phyloP scores from a whole-genome alignment of 352 stramenopile genomes.

The Globisporangium perplexum region DNA sequence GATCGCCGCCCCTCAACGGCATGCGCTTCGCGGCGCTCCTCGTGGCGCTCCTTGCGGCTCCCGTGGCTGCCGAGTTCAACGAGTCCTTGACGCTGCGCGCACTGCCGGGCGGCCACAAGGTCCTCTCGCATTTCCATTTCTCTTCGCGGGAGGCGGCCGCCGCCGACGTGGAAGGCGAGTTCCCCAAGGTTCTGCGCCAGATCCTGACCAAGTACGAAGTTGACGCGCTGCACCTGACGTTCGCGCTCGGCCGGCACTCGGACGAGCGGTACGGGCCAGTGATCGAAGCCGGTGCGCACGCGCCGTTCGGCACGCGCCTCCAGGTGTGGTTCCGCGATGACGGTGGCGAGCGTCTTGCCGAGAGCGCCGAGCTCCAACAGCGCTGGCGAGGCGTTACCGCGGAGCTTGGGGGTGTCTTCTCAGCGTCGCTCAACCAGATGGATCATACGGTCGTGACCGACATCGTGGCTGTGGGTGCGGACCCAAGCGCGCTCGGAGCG shows the following conservation, averaged over 20 bases:
- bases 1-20: too few species aligned
- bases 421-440: conserved; percentile 80
- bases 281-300: conserved; percentile 17
- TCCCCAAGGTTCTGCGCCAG: conserved; percentile 58
- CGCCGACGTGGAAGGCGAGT: conserved; percentile 9
- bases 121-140: conserved; percentile 57
- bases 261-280: conserved; percentile 39
- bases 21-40: conserved; percentile 9
- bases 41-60: conserved; percentile 8
- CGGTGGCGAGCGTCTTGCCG: conserved; percentile 4
- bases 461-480: conserved; percentile 8
- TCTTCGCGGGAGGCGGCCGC: conserved; percentile 18
- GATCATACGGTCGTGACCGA: conserved; percentile 36
- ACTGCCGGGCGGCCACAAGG: conserved; percentile 35
- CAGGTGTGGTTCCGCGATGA: conserved; percentile 39
- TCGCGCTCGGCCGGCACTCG: conserved; percentile 54
- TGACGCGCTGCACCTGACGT: conserved; percentile 61
- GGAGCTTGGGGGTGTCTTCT: conserved; percentile 76
- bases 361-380: conserved; percentile 13
- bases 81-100: conserved; percentile 50
- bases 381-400: conserved; percentile 69
- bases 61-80: conserved; percentile 22
- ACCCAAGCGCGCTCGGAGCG: conserved; percentile 17
- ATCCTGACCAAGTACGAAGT: conserved; percentile 69
- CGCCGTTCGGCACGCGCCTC: conserved; percentile 58